Evolutionary conservation across 805 yeast species (phyloP).

Genomic region (Priceomyces castillae): DNA sequence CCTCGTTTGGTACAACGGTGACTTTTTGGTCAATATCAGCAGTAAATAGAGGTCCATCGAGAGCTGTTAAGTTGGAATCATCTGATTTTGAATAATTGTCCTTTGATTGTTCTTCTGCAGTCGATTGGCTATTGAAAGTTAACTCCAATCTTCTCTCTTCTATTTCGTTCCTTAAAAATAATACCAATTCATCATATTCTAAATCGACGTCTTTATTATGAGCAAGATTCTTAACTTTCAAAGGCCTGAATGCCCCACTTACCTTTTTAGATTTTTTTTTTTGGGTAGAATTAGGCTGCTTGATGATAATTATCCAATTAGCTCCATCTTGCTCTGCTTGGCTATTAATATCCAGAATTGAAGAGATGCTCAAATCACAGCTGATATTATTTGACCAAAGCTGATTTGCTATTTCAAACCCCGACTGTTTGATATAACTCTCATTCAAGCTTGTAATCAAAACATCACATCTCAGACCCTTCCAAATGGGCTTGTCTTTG

Average conservation of each 20-base stretch:
- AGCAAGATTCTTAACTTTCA: conserved; percentile 65
- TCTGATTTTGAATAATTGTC: conserved; percentile 8
- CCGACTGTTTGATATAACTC: conserved; percentile 53
- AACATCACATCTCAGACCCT: conserved; percentile 67
- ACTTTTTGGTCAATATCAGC: conserved; percentile 51
- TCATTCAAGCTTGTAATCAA: conserved; percentile 68
- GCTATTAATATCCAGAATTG: conserved; percentile 58
- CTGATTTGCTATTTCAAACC: conserved; percentile 57
- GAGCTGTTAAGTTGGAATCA: conserved; percentile 5
- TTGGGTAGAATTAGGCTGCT: conserved; percentile 51
- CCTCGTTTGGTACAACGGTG: conserved; percentile 70
- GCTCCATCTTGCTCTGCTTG: conserved; percentile 69
- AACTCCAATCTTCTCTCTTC: conserved; percentile 22
- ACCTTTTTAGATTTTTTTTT: conserved; percentile 22
- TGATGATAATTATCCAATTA: conserved; percentile 73
- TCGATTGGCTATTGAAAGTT: not conserved
- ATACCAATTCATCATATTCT: conserved; percentile 62
- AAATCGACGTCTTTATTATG: conserved; percentile 68
- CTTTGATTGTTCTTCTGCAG: conserved; percentile 5
- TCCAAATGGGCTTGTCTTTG: conserved; percentile 21
- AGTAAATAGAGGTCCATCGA: conserved; percentile 30
- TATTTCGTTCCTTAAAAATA: conserved; percentile 23
- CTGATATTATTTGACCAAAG: conserved; percentile 79
- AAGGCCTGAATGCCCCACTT: conserved; percentile 60
- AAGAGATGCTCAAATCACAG: conserved; percentile 54